Conservation (phyloP, 1,284 basidiomycete species). For the Wolfiporia cocos region DNA sequence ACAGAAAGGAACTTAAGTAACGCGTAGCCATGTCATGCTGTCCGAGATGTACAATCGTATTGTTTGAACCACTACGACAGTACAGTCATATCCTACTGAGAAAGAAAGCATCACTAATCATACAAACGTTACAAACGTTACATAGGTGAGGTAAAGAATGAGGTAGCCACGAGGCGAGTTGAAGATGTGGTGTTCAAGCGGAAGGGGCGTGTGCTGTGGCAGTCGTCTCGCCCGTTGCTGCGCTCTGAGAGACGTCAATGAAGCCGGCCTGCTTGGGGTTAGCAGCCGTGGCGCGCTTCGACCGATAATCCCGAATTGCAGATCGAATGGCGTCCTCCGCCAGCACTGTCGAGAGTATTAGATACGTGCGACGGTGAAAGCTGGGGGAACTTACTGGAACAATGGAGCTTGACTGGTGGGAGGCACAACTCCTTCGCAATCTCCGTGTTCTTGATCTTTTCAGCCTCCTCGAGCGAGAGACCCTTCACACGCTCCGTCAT, state of each 20-base stretch:
- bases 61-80: too few relatives aligned
- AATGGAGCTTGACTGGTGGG: slow-evolving; percentile 95
- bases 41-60: too few relatives aligned
- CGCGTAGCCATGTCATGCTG: slow-evolving; percentile 1
- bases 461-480: slow-evolving; percentile 89
- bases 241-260: slow-evolving; percentile 74
- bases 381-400: slow-evolving; percentile 57
- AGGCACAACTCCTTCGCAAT: slow-evolving; percentile 96
- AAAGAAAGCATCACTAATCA: slow-evolving; percentile 4
- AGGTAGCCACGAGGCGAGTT: not conserved
- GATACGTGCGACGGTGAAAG: slow-evolving; percentile 9
- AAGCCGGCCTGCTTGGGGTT: slow-evolving; percentile 54
- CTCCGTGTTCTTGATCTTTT: slow-evolving; percentile 97
- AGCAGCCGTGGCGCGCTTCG: slow-evolving; percentile 58
- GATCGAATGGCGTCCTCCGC: slow-evolving; percentile 98
- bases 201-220: slow-evolving; percentile 52
- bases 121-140: slow-evolving; percentile 2
- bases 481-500: slow-evolving; percentile 99
- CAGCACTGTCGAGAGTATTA: slow-evolving; percentile 56
- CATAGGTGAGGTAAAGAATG: not conserved
- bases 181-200: slow-evolving; percentile 11
- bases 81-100: slow-evolving; percentile 2
- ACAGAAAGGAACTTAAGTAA: slow-evolving; percentile 45
- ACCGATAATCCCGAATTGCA: slow-evolving; percentile 88
- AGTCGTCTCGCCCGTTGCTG: slow-evolving; percentile 59